Conservation (phyloP, 371 early-diverging fungal species). For the Rhizopus sp. region DNA sequence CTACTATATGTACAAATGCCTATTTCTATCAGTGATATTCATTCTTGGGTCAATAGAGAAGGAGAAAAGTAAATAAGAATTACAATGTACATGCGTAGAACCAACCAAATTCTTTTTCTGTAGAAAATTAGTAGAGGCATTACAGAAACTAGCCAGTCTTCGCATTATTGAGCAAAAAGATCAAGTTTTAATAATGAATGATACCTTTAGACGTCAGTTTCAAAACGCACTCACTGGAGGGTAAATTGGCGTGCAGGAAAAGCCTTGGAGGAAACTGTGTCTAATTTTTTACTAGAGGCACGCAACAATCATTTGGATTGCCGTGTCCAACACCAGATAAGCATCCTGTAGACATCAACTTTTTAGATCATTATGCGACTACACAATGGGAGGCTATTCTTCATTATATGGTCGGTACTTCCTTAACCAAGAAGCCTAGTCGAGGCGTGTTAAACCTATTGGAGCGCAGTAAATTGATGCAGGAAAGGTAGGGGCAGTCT, state of each 20-base stretch:
- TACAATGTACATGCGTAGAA: neutral
- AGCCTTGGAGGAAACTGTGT: too few species aligned
- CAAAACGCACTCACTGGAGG: constrained; percentile 90
- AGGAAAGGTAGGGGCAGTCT: constrained; percentile 34
- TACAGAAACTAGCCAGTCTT: constrained; percentile 68
- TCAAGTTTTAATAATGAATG: constrained; percentile 56
- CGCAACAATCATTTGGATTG: constrained; percentile 82
- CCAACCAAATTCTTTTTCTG: neutral
- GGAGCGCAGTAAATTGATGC: constrained; percentile 80
- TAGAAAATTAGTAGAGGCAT: constrained; percentile 62
- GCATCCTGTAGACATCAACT: constrained; percentile 65
- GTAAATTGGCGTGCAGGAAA: constrained; percentile 38
- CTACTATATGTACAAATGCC: constrained; percentile 75
- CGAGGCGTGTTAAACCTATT: constrained; percentile 80
- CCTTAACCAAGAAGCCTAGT: constrained; percentile 66
- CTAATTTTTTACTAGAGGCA: constrained; percentile 53
- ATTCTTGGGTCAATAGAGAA: constrained; percentile 68
- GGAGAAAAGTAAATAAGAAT: constrained; percentile 44
- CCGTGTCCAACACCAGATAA: constrained; percentile 69
- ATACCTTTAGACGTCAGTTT: constrained; percentile 77
- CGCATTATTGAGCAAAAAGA: constrained; percentile 63
- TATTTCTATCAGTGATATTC: constrained; percentile 63
- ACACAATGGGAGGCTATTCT: constrained; percentile 92
- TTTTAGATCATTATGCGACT: constrained; percentile 80
- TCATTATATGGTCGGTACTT: constrained; percentile 93